Conservation (phyloP, 2,329 filamentous ascomycete species). For the Verticillium nonalfalfae region DNA sequence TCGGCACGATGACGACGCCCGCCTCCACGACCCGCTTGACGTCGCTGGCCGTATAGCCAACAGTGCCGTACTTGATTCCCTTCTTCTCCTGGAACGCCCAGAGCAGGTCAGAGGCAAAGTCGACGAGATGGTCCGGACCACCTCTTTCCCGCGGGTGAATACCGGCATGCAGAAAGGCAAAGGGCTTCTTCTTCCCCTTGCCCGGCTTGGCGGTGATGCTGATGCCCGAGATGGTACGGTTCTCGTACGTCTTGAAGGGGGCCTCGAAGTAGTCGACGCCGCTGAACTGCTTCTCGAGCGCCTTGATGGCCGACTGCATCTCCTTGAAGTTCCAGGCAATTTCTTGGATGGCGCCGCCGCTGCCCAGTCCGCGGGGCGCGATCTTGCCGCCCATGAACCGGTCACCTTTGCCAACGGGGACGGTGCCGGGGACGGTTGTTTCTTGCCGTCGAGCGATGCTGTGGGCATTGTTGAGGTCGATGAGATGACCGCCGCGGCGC, state of each 20-base stretch:
- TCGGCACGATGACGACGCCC: constrained; percentile 46
- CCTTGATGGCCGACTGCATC: constrained; percentile 34
- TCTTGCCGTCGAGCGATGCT: not conserved
- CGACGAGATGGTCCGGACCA: constrained; percentile 47
- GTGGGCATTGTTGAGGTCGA: not conserved
- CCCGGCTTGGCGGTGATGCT: constrained; percentile 32
- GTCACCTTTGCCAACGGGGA: constrained; percentile 2
- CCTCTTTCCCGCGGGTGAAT: constrained; percentile 55
- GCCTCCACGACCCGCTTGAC: constrained; percentile 43
- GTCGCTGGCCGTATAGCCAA: constrained; percentile 43
- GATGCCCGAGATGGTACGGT: constrained; percentile 28
- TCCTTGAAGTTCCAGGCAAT: constrained; percentile 36
- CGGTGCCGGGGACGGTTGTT: not conserved
- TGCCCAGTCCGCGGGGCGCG: constrained; percentile 22
- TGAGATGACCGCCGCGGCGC: not conserved
- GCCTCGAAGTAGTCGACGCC: constrained; percentile 30
- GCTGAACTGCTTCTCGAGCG: constrained; percentile 30
- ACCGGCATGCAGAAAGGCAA: constrained; percentile 43
- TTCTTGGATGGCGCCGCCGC: constrained; percentile 19
- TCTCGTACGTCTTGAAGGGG: constrained; percentile 35
- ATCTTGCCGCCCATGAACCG: constrained; percentile 8
- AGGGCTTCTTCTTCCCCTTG: constrained; percentile 25
- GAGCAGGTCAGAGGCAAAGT: constrained; percentile 52
- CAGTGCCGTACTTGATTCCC: constrained; percentile 44
- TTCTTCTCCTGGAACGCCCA: constrained; percentile 40